Base-by-base conservation (phyloP, 306 rosid genomes). In the Ormosia emarginata region DNA sequence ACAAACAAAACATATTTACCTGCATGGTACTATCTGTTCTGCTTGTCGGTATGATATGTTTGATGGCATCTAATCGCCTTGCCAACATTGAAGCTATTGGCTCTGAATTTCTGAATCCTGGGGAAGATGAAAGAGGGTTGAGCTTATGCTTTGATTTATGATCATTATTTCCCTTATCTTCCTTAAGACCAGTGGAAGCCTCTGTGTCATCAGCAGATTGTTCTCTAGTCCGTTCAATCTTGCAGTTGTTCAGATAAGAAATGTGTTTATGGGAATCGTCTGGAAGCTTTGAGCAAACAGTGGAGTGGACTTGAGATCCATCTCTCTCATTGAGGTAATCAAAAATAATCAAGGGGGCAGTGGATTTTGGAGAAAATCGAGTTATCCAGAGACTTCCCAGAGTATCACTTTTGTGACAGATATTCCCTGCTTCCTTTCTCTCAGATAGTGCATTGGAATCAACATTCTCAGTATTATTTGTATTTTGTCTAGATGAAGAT, bases 311-410 rank as follows among this genome's bases (percentile, higher is more conserved):
- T 44, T 70, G 83, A 85, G 67, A 86, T 49, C 50, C 87, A 78
- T 75, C 68, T 75, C 65, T 69, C 61, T 73, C 87, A 17, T 64
- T 82, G 62, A 59, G 77, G 68, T 44, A 74, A 83, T 81, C 90
- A 50, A 71, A 55, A 55, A 64, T 63, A 61, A 47, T 46, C 61
- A 82, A 44, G 50, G 88, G 78, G 61, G 89, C 36, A 41, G 83
- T 32, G 29, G 73, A 12, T 82, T 89, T 93, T 11, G 89, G 55
- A 55, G 81, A 80, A 76, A 95, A 89, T 30, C 96, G 91, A 83
- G 94, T 88, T 86, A 93, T 87, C 99, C 97, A 95, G 69, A 83
- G 75, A 81, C 91, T 93, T 78, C 77, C 81, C 36, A 71, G 67
- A 74, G 83, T 79, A 67, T 83, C 84, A 52, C 79, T 88, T 70